phyloP scores from a whole-genome alignment of 176 grass and related monocot species.

The Aegilops umbellulata region DNA sequence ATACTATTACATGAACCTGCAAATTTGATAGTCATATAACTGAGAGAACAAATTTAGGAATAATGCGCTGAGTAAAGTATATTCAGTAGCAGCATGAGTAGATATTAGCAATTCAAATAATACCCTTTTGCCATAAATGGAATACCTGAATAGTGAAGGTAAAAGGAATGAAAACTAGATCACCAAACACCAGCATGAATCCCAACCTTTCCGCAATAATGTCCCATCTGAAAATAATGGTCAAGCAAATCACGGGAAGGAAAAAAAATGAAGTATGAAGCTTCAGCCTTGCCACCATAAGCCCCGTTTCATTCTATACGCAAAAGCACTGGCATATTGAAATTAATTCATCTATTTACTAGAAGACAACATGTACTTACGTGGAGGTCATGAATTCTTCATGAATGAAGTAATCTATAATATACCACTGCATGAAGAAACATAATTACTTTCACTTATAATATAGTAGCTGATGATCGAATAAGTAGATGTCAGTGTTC shows the following conservation, averaged over 20 bases:
- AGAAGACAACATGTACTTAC: constrained; percentile 50
- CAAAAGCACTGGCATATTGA: not conserved
- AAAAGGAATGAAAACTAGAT: constrained; percentile 98
- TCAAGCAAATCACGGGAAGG: not conserved
- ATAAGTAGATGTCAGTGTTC: constrained; percentile 6
- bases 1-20: not conserved
- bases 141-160: constrained; percentile 91
- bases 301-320: not conserved
- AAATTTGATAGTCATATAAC: not conserved
- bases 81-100: not conserved
- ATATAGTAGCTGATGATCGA: constrained; percentile 5
- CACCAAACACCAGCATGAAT: constrained; percentile 98
- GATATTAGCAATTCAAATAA: not conserved
- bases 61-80: not conserved
- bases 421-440: constrained; percentile 71
- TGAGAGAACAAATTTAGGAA: constrained; percentile 2
- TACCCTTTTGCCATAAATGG: not conserved
- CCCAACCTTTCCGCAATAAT: constrained; percentile 97
- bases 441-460: constrained; percentile 24
- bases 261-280: not conserved
- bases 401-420: constrained; percentile 91
- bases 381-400: constrained; percentile 99
- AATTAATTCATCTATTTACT: constrained; percentile 22
- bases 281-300: not conserved
- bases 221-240: constrained; percentile 73